Conservation (phyloP, 306 rosid species). For the Fragaria iinumae region DNA sequence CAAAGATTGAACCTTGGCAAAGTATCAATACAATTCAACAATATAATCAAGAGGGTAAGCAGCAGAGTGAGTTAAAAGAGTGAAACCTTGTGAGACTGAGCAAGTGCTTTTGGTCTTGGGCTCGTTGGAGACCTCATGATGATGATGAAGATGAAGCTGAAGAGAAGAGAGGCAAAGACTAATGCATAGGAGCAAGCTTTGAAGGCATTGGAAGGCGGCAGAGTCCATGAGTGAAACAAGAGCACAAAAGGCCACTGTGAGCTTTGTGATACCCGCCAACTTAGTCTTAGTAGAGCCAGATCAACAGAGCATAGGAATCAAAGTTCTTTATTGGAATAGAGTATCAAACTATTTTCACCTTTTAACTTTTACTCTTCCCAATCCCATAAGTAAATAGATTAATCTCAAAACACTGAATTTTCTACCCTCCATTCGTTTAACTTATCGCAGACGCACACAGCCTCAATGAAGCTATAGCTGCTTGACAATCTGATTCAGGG, state of each 20-base stretch:
- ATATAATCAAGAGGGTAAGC: not conserved
- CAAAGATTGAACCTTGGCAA: not conserved
- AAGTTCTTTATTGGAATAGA: not conserved
- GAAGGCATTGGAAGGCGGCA: conserved; percentile 19
- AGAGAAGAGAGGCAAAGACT: not conserved
- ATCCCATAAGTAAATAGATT: not conserved
- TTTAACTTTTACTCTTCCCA: not conserved
- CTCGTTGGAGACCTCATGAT: conserved; percentile 22
- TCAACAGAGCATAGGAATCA: conserved; percentile 3
- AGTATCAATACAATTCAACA: not conserved
- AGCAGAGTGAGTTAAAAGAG: not conserved
- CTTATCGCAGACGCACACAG: too few species aligned
- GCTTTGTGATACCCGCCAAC: conserved; percentile 29
- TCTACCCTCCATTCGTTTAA: too few species aligned
- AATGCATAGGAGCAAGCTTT: conserved; percentile 5
- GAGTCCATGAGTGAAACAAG: conserved; percentile 21
- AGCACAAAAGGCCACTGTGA: conserved; percentile 14
- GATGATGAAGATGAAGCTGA: not conserved
- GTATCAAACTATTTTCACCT: not conserved
- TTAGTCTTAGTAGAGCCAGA: conserved; percentile 1
- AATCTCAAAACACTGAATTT: not conserved
- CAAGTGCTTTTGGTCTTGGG: conserved; percentile 11
- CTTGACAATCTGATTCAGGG: too few species aligned
- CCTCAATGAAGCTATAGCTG: too few species aligned
- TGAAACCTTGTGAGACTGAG: conserved; percentile 20